Evolutionary conservation across 2,329 filamentous ascomycete species (phyloP), one percentile per base, ranked within the genome.

Genomic region (Aspergillus vadensis): DNA sequence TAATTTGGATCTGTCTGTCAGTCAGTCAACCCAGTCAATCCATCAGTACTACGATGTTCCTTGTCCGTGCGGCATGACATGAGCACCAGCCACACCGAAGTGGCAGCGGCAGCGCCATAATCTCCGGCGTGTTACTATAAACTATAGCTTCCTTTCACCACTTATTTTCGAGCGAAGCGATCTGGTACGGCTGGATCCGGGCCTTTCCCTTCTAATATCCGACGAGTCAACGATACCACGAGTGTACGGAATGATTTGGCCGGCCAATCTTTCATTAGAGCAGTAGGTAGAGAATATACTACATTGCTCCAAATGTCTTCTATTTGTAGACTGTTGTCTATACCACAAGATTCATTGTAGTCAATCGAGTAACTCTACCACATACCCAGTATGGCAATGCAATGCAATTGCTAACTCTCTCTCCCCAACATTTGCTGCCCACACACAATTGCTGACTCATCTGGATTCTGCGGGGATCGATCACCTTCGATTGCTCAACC

Each of bases 381-480:
- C 12, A 5, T 14, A 3, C 1, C 12, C 32, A 5, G 5, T 15
- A 36, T 36, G 32, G 10, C 32, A n/a, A n/a, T n/a, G n/a, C n/a
- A n/a, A n/a, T n/a, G n/a, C n/a, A 36, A 36, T 36, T 14, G 32
- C 32, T 36, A 36, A 14, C 5, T 6, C 10, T 36, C 10, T 36
- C 12, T 14, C 12, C 32, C 10, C 19, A 41, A 55, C 38, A 32
- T 21, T 44, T 49, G 49, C 60, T 58, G 59, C 4, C 32, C 32
- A 36, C 32, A 14, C 32, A 14, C 12, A 36, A 56, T 55, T 63
- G 69, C 69, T 73, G 65, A 70, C 59, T 70, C 66, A 70, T 41
- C 58, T 48, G n/a, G 58, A 41, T 76, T 76, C 74, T 64, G 69
- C 66, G 70, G 70, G 67, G 65, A 70, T 76, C 74, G 65, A 76